Evolutionary conservation across 805 yeast genomes (phyloP), one percentile per base, ranked within the genome.

Genomic region (Scheffersomyces ergatensis): DNA sequence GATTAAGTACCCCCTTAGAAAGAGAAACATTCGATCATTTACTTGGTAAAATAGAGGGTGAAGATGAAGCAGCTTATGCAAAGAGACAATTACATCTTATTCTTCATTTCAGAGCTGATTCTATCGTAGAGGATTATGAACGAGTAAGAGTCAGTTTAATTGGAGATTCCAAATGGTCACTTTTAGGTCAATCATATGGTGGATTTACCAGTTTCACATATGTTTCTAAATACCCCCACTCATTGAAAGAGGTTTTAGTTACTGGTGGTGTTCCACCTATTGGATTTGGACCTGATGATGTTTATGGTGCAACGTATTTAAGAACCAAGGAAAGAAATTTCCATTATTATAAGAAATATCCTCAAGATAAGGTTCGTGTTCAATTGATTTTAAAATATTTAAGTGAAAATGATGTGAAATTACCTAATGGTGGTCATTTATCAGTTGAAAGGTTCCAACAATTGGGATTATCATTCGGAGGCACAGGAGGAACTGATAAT

Each of bases 181-280:
- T 79, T 14, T 50, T 74, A 26, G 85, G 83, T 8, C 82, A 78
- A 49, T 72, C 79, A 2, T 76, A 67, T 49, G 82, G 83, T 18
- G 83, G 83, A 0, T 78, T 77, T 46, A 68, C 77, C 47, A 55
- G 67, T 16, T 63, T 72, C 46, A 73, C 78, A 3, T 78, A 78
- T 50, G 53, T 76, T 15, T 75, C 82, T 3, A 60, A 62, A 40
- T 71, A 57, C 45, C 71, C 78, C 1, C 53, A 54, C 1, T 59
- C 74, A 2, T 43, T 79, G 20, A 62, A 61, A 32, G 70, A 67
- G 37, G 74, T 74, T 1, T 50, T 79, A 14, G 54, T 78, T 18
- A 72, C 84, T 0, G 85, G 82, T 1, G 85, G 84, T 5, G 64
- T 79, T 12, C 83, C 85, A 2, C 83, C 84, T 1, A 53, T 79